Base-by-base conservation (phyloP, 1,284 basidiomycete species). In the Tylopilus sp. region DNA sequence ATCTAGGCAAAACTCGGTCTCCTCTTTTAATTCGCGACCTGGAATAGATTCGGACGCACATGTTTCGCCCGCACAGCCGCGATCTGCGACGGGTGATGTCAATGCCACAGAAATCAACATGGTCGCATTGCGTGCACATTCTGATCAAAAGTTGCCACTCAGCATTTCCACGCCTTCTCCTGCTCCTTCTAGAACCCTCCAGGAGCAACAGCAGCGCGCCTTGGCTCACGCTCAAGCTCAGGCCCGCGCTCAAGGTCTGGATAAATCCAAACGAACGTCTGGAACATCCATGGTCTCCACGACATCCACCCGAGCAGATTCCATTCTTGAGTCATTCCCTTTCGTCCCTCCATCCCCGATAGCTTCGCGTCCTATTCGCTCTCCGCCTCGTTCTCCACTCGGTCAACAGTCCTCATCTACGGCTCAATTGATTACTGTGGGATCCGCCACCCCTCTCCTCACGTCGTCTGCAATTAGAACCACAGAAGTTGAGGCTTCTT, bases 301-400 rank as follows among this genome's bases (percentile, higher is more conserved):
- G 11, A 73, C 82, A n/a, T 83, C 83, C 20, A 81, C 81, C 4
- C 75, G 77, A 50, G 83, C 85, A 35, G 88, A 91, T 64, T 89
- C 88, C 2, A 87, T 91, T 55, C 74, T 91, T 20, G 87, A 88
- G 67, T 83, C 80, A 21, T 91, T 91, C 75, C 86, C 86, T 37
- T 90, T 91, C 63, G 87, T 91, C 8, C 88, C 88, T 20, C 88
- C 88, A 1, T 88, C 85, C 4, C 88, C 88, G 7, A 89, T 91
- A 55, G 87, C 85, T 15, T 80, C 85, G 58, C 75, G 83, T 43
- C 88, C 87, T 10, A 72, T 82, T 57, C 76, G 86, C 55, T 81
- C 86, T 4, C 85, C 86, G 4, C 83, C 83, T 29, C 79, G 81
- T 48, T 88, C 85, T 17, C 86, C 85, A 17, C 72, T 84, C 30